These are phyloP conservation scores for Acacia confusa DNA, from an alignment of 306 rosid species.

Conservation along the genomic window DNA sequence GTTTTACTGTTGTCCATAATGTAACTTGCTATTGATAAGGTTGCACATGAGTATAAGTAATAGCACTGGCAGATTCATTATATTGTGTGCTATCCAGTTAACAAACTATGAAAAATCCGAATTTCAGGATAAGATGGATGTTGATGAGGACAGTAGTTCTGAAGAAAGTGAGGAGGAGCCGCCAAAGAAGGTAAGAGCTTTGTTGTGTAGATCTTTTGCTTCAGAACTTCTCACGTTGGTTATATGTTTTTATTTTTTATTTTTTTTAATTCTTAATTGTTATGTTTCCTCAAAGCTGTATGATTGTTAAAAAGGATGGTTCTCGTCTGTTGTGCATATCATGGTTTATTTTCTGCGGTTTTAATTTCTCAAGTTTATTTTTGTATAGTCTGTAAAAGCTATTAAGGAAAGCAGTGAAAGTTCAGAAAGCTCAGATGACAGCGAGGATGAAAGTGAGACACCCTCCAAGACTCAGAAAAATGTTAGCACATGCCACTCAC, in stretches of 20 bases:
- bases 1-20: not conserved
- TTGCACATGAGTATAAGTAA: not conserved
- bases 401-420: not conserved
- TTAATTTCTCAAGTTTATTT: not conserved
- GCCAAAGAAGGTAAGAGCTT: conserved; percentile 35
- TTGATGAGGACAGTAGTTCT: conserved; percentile 51
- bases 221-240: not conserved
- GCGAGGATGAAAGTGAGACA: conserved; percentile 45
- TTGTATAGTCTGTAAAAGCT: not conserved
- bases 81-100: not conserved
- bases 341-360: not conserved
- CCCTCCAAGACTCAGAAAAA: conserved; percentile 49
- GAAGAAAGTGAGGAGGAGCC: conserved; percentile 55
- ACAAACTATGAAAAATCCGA: not conserved
- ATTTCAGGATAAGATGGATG: conserved; percentile 47
- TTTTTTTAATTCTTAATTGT: not conserved
- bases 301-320: conserved; percentile 29
- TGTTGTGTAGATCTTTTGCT: conserved; percentile 24
- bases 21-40: not conserved
- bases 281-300: conserved; percentile 27
- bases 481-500: conserved; percentile 21
- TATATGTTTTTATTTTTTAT: not conserved
- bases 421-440: conserved; percentile 41
- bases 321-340: conserved; percentile 1
- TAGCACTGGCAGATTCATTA: not conserved